phyloP scores from a whole-genome alignment of 2,329 filamentous ascomycete species.

The Colletotrichum theobromicola region DNA sequence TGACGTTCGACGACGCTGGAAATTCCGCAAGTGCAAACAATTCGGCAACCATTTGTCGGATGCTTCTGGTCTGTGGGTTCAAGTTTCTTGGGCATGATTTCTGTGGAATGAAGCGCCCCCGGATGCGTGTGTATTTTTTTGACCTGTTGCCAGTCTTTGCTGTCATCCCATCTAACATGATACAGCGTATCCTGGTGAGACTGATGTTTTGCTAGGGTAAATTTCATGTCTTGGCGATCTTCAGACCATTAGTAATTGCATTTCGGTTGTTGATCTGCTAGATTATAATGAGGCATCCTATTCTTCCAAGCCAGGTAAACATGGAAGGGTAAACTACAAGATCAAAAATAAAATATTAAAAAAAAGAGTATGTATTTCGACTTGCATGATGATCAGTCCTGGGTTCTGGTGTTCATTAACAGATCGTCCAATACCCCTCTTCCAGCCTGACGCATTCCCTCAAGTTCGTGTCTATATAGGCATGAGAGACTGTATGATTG shows the following conservation, averaged over 20 bases:
- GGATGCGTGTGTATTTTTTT: background rate
- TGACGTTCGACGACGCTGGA: background rate
- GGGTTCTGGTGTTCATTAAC: background rate
- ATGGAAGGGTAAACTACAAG: background rate
- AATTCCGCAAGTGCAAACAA: background rate
- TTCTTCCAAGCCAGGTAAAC: background rate
- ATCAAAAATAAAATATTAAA: background rate
- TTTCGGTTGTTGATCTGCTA: background rate
- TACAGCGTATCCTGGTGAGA: background rate
- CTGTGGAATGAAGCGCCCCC: background rate
- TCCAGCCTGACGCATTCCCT: background rate
- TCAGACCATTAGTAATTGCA: background rate
- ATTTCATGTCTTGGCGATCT: background rate
- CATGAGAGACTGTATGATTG: background rate
- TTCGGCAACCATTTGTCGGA: background rate
- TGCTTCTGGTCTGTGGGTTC: background rate
- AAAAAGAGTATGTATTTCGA: background rate
- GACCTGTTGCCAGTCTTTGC: background rate
- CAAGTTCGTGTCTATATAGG: background rate
- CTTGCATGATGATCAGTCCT: background rate
- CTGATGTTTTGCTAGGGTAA: background rate
- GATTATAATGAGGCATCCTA: background rate
- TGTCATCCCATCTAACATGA: background rate
- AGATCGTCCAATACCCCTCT: background rate
- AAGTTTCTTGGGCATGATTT: background rate